Evolutionary conservation across 1,139 yeast species (phyloP).

Genomic region (Ogataea hybrid): DNA sequence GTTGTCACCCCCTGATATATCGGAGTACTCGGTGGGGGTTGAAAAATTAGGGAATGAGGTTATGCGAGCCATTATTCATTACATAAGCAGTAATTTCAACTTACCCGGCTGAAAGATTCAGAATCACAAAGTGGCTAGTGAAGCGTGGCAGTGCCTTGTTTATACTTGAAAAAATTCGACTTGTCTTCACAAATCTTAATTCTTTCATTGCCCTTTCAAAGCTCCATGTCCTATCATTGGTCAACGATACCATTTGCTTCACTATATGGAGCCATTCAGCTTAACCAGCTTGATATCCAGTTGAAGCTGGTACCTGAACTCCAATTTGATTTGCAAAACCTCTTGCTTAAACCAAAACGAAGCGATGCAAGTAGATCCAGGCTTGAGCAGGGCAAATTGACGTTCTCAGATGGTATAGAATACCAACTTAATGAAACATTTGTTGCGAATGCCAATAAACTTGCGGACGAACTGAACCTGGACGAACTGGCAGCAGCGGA

Average conservation of each 20-base stretch:
- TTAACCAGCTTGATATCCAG: constrained; percentile 33
- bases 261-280: constrained; percentile 34
- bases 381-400: constrained; percentile 53
- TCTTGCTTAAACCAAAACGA: constrained; percentile 51
- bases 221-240: constrained; percentile 26
- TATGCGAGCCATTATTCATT: neutral
- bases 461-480: constrained; percentile 65
- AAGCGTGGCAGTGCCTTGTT: constrained; percentile 9
- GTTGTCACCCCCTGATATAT: constrained; percentile 2
- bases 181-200: neutral
- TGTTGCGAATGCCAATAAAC: constrained; percentile 43
- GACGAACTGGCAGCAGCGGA: constrained; percentile 70
- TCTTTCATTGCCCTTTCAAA: neutral
- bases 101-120: constrained; percentile 5
- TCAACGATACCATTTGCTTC: constrained; percentile 32
- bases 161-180: constrained; percentile 7
- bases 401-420: constrained; percentile 44
- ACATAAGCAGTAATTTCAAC: neutral
- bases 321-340: constrained; percentile 46
- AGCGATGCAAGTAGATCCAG: constrained; percentile 52
- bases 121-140: constrained; percentile 2
- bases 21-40: constrained; percentile 12
- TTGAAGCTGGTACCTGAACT: constrained; percentile 26
- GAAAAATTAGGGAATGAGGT: neutral
- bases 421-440: constrained; percentile 54